Conservation (phyloP, 352 stramenopile genomes). For the Pythium periplocum region DNA sequence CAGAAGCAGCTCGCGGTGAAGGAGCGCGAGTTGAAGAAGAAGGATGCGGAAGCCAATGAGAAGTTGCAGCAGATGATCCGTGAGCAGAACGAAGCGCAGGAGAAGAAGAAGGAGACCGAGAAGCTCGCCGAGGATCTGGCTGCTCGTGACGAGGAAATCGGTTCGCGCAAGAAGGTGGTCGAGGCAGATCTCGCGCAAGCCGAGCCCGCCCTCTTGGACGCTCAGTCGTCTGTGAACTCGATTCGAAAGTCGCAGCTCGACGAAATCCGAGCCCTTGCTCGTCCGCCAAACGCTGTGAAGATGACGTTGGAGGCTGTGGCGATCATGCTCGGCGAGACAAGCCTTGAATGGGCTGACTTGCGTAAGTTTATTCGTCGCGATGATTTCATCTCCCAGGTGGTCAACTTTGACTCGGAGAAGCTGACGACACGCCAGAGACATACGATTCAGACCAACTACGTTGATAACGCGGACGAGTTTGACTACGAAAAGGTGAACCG, state of each 20-base stretch:
- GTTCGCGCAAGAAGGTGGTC: conserved; percentile 91
- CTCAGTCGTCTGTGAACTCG: conserved; percentile 94
- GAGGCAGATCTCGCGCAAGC: conserved; percentile 96
- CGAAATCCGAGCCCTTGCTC: conserved; percentile 95
- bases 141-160: conserved; percentile 95
- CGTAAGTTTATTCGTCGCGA: conserved; percentile 95
- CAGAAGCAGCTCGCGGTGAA: conserved; percentile 92
- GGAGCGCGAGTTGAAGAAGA: conserved; percentile 93
- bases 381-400: conserved; percentile 99
- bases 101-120: conserved; percentile 95
- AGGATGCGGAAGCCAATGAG: conserved; percentile 96
- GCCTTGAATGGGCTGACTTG: conserved; percentile 96
- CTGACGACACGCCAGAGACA: conserved; percentile 93
- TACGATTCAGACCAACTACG: conserved; percentile 94
- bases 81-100: conserved; percentile 97
- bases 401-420: conserved; percentile 99
- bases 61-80: conserved; percentile 99
- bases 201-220: conserved; percentile 96
- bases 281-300: conserved; percentile 94
- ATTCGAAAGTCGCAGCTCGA: conserved; percentile 99
- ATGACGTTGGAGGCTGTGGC: conserved; percentile 97
- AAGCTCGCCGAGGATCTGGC: conserved; percentile 93
- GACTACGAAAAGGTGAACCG: conserved; percentile 91
- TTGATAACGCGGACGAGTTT: conserved; percentile 89
- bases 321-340: conserved; percentile 97